Base-by-base conservation (phyloP, 805 yeast species). In the Candida taoyuanica region DNA sequence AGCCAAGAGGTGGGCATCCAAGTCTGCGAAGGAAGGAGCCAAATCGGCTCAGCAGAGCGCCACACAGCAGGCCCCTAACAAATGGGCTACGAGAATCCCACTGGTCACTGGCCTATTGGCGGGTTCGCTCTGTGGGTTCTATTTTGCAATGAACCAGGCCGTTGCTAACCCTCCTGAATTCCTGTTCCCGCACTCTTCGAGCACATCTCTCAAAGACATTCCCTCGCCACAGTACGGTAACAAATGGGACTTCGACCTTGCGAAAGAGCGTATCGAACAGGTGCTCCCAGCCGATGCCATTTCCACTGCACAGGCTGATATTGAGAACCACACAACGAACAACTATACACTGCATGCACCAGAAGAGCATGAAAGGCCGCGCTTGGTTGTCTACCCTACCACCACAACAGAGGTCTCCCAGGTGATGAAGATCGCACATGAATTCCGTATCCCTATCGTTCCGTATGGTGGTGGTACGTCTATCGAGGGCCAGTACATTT, bases 381-480 rank as follows among this genome's bases (percentile, higher is more conserved):
- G 42, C 63, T 33, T 53, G 2, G 67, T 80, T 1, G 70, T 71
- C 1, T 79, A 67, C 42, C 83, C 84, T 1, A 63, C 64, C 17
- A 60, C 73, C 40, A 76, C 82, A 0, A 72, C 75, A 40, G 71
- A 78, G 42, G 83, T 80, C 0, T 71, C 80, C 1, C 53, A 62
- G 19, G 63, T 80, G 8, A 64, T 79, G 61, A 73, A 73, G 46
- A 58, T 76, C 3, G 75, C 80, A 34, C 74, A 78, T 50, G 63
- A 70, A 44, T 67, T 68, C 50, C 56, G 57, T 19, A 67, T 80
- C 8, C 85, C 86, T 2, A 74, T 80, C 40, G 73, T 80, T 16
- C 83, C 85, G 2, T 76, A 59, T 27, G 70, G 79, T 3, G 86
- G 85, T 4, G 81, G 81, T 17, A 73, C 85, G 1, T 75, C 84